A percentile compares a stretch with the other conserved stretches of the same genome.
These are phyloP conservation scores for Mentha longifolia DNA, from an alignment of 257 asterid species.

Conservation along the genomic window DNA sequence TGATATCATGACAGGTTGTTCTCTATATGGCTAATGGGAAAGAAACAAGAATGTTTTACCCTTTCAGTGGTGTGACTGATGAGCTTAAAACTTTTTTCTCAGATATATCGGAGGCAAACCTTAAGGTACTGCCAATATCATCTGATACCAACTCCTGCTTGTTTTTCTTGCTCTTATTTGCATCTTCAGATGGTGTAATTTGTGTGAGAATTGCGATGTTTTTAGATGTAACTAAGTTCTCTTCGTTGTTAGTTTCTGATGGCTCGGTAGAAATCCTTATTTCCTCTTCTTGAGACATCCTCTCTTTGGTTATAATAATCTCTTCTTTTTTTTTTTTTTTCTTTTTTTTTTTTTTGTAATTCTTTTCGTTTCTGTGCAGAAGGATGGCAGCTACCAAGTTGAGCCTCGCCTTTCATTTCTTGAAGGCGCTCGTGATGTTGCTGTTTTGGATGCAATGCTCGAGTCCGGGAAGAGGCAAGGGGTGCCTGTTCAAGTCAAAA, in stretches of 20 bases:
- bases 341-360: too few species aligned
- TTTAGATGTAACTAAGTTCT: not conserved
- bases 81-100: constrained; percentile 78
- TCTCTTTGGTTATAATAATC: too few species aligned
- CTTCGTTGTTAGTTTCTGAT: not conserved
- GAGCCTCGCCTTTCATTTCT: constrained; percentile 71
- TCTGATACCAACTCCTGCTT: not conserved
- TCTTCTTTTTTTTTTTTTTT: too few species aligned
- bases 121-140: constrained; percentile 48
- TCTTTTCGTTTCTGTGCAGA: constrained; percentile 41
- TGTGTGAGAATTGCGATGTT: not conserved
- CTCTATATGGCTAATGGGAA: constrained; percentile 64
- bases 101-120: constrained; percentile 67
- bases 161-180: constrained; percentile 13
- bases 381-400: constrained; percentile 49
- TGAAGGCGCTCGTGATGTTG: constrained; percentile 91
- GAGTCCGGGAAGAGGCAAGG: constrained; percentile 82
- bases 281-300: not conserved
- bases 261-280: constrained; percentile 1
- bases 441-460: constrained; percentile 89
- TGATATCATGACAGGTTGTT: constrained; percentile 40
- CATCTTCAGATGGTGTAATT: not conserved
- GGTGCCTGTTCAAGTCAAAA: constrained; percentile 62
- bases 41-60: constrained; percentile 63
- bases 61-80: constrained; percentile 77